Base-by-base conservation (phyloP, 2,329 filamentous ascomycete genomes). In the Ceratocystis destructans region DNA sequence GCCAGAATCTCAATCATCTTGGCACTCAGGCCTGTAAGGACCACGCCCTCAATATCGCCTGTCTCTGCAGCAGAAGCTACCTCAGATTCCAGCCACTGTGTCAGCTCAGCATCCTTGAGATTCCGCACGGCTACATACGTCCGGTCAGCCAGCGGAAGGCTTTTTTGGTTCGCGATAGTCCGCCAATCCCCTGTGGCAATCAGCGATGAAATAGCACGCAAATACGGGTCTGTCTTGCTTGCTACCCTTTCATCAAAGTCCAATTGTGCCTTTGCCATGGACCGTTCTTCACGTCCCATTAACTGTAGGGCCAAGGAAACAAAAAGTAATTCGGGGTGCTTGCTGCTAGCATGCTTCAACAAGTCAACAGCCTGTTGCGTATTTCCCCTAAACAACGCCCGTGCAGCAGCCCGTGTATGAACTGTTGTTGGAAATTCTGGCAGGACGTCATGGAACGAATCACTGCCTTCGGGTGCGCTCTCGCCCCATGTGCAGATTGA, bases 141-240 rank as follows among this genome's bases (percentile, higher is more conserved):
- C 45, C 90, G 85, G 72, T 93, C 89, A 12, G 85, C 81, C 1
- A 94, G 80, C 0, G 89, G 87, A 1, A 95, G 80, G 33, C 88
- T 87, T 22, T 81, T 79, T 72, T 91, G 88, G 69, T 87, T 83
- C 48, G 88, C 86, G 50, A 94, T 87, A 50, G 82, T 81, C 20
- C 82, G 78, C 90, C 90, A 94, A 73, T 90, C 83, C 3, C 87
- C 87, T 0, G 86, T 89, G 8, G 87, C 85, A 68, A 94, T 88
- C 70, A 89, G 85, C 2, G 86, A 85, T 28, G 90, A 89, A 61
- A 94, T 87, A 5, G 88, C 89, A 66, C 89, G 86, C 28, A 94
- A 81, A 72, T 92, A 93, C 0, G 89, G 87, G 71, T 94, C 88
- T 0, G 86, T 85, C 68, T 87, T 83, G 67, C 82, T 83, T 31